A percentile compares a stretch with the other conserved stretches of the same genome.
Conservation (phyloP, 2,329 filamentous ascomycete species). For the Claviceps capensis region DNA sequence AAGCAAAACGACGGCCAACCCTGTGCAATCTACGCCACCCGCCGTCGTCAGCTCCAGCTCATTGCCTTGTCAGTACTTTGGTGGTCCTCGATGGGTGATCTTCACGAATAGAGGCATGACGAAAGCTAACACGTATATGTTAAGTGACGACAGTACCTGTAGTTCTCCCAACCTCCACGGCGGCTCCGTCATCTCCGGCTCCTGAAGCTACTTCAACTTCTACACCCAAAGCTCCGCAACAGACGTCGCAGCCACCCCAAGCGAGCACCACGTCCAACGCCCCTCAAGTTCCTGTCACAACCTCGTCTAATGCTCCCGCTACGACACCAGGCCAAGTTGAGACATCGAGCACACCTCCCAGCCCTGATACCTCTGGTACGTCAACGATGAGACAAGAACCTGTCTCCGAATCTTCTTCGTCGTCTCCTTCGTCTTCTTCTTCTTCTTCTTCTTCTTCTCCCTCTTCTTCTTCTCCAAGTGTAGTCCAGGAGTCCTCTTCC, state of each 20-base stretch:
- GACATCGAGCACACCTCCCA: conserved; percentile 2
- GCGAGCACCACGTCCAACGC: conserved; percentile 4
- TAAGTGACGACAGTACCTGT: background rate
- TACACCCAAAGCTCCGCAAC: background rate
- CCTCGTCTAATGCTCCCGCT: background rate
- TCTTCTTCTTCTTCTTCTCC: background rate
- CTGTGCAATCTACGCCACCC: background rate
- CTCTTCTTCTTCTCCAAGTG: conserved; percentile 13
- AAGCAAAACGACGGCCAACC: background rate
- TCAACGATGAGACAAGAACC: conserved; percentile 15
- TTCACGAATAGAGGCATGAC: background rate
- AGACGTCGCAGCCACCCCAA: background rate
- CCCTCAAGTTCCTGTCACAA: conserved; percentile 3
- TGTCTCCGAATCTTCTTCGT: conserved; percentile 16
- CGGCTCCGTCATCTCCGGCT: background rate
- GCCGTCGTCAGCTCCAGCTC: background rate
- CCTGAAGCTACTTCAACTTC: background rate
- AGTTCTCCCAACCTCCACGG: background rate
- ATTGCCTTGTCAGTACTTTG: background rate
- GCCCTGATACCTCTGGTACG: conserved; percentile 13
- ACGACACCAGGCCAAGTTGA: conserved; percentile 2
- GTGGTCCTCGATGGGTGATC: background rate
- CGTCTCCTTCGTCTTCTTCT: conserved; percentile 1
- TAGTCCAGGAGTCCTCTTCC: conserved; percentile 15
- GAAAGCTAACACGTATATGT: background rate